These are phyloP conservation scores for Hawksworthiomyces lignivorus DNA, from an alignment of 2,329 filamentous ascomycete genomes.

Conservation along the genomic window DNA sequence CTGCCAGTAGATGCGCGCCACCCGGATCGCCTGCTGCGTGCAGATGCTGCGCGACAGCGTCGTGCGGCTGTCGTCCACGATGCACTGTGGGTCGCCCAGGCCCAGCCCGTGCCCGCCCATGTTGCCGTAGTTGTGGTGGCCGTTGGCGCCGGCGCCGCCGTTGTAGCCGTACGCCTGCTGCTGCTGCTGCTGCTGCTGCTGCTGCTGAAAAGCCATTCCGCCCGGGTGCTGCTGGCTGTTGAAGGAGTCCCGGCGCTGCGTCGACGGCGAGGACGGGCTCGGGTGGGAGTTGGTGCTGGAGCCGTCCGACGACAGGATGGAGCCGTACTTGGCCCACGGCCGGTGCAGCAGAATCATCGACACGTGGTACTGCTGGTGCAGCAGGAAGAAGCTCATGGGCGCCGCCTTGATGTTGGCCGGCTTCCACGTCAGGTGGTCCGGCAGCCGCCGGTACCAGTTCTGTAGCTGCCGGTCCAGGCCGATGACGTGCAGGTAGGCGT, in stretches of 20 bases:
- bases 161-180: neutral
- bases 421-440: conserved; percentile 40
- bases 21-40: conserved; percentile 45
- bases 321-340: conserved; percentile 44
- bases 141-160: conserved; percentile 7
- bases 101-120: conserved; percentile 18
- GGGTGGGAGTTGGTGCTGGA: conserved; percentile 24
- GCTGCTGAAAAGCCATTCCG: conserved; percentile 1
- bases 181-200: conserved; percentile 1
- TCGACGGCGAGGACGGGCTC: conserved; percentile 17
- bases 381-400: conserved; percentile 43
- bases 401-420: conserved; percentile 42
- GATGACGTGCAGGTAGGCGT: conserved; percentile 41
- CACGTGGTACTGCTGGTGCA: conserved; percentile 49
- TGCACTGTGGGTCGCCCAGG: conserved; percentile 25
- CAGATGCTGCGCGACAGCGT: conserved; percentile 43
- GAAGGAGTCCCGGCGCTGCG: conserved; percentile 6
- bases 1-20: conserved; percentile 47
- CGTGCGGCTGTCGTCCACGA: conserved; percentile 33
- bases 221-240: conserved; percentile 1
- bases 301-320: conserved; percentile 24
- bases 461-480: conserved; percentile 45
- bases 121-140: conserved; percentile 13
- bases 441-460: conserved; percentile 45
- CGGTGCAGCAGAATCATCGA: conserved; percentile 45